phyloP scores from a whole-genome alignment of 2,329 filamentous ascomycete genomes.

The Apiospora phragmitis region DNA sequence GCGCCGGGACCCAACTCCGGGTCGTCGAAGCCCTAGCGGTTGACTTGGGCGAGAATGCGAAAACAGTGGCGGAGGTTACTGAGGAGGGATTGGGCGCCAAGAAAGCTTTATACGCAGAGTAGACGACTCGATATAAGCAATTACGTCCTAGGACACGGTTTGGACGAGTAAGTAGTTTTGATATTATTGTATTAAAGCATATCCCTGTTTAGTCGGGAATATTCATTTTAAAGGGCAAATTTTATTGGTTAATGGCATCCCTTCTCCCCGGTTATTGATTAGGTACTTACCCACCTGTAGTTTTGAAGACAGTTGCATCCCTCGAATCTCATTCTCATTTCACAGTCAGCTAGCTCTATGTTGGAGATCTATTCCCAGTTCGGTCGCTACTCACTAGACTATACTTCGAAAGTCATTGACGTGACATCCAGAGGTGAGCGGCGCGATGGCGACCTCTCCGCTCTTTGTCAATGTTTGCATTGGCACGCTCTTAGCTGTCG shows the following conservation, averaged over 20 bases:
- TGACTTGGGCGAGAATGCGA: background rate
- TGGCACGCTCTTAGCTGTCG: conserved; percentile 22
- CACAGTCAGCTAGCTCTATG: background rate
- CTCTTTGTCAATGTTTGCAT: conserved; percentile 22
- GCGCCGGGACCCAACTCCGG: conserved; percentile 7
- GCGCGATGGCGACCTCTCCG: conserved; percentile 19
- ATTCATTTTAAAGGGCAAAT: too few relatives aligned
- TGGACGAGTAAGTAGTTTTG: background rate
- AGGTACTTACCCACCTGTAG: background rate
- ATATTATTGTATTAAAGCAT: too few relatives aligned
- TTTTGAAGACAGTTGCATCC: background rate
- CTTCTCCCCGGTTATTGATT: background rate
- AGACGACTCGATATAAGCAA: background rate
- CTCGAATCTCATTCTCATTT: background rate
- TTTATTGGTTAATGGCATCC: too few relatives aligned
- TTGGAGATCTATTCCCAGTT: background rate
- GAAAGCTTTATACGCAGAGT: background rate
- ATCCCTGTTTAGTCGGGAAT: too few relatives aligned
- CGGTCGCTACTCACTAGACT: background rate
- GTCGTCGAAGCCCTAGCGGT: conserved; percentile 11
- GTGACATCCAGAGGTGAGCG: background rate
- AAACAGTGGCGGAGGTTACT: background rate
- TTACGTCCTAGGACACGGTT: background rate
- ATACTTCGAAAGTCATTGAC: background rate
- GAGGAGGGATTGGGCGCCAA: background rate